Conservation (phyloP, 1,284 basidiomycete genomes). For the Ceratobasidium sp. region DNA sequence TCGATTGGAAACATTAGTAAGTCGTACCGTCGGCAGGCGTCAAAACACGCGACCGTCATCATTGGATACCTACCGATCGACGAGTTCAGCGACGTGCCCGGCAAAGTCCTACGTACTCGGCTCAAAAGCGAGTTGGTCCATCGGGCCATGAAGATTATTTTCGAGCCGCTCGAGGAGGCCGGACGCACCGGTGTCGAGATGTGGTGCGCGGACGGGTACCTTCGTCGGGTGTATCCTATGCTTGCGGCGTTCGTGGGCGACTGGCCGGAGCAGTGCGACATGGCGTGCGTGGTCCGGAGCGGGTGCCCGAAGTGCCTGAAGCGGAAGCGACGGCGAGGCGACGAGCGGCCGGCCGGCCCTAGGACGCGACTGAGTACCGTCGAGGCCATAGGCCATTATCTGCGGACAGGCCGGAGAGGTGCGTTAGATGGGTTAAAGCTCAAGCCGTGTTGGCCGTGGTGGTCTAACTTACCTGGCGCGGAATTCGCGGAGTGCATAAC, state of each 20-base stretch:
- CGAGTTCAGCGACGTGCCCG: background rate
- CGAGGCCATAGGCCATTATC: background rate
- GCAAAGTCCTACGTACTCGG: background rate
- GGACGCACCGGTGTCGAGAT: background rate
- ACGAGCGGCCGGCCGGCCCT: background rate
- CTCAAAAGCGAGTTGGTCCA: conserved; percentile 48
- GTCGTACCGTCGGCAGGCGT: conserved; percentile 2
- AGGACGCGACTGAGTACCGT: background rate
- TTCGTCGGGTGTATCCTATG: conserved; percentile 47
- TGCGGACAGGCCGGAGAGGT: background rate
- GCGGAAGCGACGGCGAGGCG: background rate
- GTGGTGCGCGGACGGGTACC: conserved; percentile 47
- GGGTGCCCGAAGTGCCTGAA: conserved; percentile 37
- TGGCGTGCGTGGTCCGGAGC: conserved; percentile 36
- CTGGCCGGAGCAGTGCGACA: conserved; percentile 39
- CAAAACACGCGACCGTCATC: conserved; percentile 22
- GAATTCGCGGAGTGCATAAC: conserved; percentile 52
- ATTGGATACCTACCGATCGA: conserved; percentile 45
- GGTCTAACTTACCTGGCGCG: background rate
- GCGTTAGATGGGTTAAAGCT: background rate
- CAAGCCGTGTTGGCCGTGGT: conserved; percentile 18
- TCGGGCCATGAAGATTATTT: conserved; percentile 46
- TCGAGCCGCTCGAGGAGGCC: conserved; percentile 5
- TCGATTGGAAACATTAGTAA: conserved; percentile 48
- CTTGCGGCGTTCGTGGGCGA: conserved; percentile 48